Evolutionary conservation across 768 basidiomycete species (phyloP), one percentile per base, ranked within the genome.

Genomic region (Xerocomellus intermedius): DNA sequence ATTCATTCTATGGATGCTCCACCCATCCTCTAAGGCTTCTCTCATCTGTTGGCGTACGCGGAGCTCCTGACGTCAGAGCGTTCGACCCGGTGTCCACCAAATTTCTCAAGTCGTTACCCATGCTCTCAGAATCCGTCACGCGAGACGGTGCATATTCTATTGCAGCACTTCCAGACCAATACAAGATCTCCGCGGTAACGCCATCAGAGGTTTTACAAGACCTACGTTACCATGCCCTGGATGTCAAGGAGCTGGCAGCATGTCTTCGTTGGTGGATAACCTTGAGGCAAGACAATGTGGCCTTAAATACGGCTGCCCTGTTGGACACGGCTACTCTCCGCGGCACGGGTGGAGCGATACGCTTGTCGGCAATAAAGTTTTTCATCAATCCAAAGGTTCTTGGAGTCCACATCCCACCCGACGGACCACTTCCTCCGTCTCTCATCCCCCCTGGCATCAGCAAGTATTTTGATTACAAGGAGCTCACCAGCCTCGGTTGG

Each of bases 191-290:
- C 52, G 74, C 82, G 8, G 86, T 95, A 50, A 80, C 81, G 0
- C 87, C 93, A 60, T 76, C 79, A 22, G 95, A 97, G 67, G 86
- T 97, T 16, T 72, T 96, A 43, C 71, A 76, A 30, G 90, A 94
- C 64, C 76, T 98, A 14, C 79, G 79, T 8, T 67, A 77, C 1
- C 75, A 87, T 13, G 84, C 93, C 2, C 75, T 98, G 33, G 65
- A 72, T 5, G 81, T 87, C 59, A 69, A 74, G 12, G 91, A 97
- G 68, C 85, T 89, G 72, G 69, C 86, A 14, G 84, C 83, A 2
- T 92, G 89, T 67, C 73, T 96, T 62, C 81, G 82, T 50, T 98
- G 95, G 95, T 92, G 92, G 88, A 73, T 79, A 41, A 63, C 59
- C 69, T 17, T 24, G 5, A 13, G 19, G 21, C 2, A 14, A 21